Evolutionary conservation across 805 yeast species (phyloP).

Genomic region (Metschnikowia hibisci): DNA sequence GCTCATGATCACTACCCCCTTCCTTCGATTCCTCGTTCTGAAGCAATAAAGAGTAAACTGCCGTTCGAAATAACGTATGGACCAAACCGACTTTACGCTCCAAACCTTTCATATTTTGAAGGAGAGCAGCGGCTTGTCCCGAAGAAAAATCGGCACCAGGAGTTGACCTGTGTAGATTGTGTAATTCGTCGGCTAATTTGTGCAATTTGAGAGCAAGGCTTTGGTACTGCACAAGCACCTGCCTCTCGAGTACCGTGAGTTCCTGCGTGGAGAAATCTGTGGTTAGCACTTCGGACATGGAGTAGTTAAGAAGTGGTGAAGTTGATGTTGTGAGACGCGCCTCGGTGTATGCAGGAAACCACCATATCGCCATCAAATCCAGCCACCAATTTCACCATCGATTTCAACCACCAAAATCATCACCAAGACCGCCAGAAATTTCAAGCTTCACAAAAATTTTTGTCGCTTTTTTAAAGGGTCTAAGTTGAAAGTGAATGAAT

Average conservation of each 20-base stretch:
- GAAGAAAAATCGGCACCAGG: background rate
- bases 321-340: conserved; percentile 3
- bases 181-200: conserved; percentile 31
- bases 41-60: conserved; percentile 61
- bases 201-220: conserved; percentile 31
- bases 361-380: background rate
- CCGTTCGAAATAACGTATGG: conserved; percentile 63
- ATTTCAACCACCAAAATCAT: no score
- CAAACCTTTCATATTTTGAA: conserved; percentile 52
- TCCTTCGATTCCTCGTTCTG: conserved; percentile 26
- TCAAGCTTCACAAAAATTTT: no score
- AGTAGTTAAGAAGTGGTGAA: background rate
- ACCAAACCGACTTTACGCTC: conserved; percentile 64
- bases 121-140: conserved; percentile 28
- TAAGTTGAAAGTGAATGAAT: no score
- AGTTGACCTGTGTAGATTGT: conserved; percentile 19
- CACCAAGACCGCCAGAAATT: no score
- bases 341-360: background rate
- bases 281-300: conserved; percentile 5
- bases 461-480: no score
- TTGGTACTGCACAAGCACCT: conserved; percentile 38
- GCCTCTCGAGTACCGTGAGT: conserved; percentile 29
- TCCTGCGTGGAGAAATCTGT: conserved; percentile 13
- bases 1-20: background rate
- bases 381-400: background rate